Conservation (phyloP, 2,329 filamentous ascomycete species). For the Conoideocrella luteorostrata region DNA sequence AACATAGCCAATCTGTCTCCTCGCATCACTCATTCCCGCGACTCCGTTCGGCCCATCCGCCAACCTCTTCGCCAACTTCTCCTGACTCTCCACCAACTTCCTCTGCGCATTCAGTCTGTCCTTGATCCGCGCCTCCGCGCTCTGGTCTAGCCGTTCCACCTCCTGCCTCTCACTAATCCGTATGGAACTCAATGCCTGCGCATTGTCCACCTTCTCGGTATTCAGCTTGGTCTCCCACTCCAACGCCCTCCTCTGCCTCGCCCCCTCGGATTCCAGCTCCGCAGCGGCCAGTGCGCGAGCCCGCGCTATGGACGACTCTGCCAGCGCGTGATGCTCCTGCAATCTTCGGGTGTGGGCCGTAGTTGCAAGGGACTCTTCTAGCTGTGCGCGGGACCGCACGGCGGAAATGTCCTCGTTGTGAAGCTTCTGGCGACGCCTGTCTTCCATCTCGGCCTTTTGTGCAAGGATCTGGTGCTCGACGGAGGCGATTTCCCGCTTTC, state of each 20-base stretch:
- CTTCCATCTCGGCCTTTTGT: slow-evolving; percentile 45
- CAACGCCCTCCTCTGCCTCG: slow-evolving; percentile 36
- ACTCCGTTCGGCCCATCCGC: slow-evolving; percentile 29
- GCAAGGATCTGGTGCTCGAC: slow-evolving; percentile 45
- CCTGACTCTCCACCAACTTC: slow-evolving; percentile 44
- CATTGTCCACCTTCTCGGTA: slow-evolving; percentile 39
- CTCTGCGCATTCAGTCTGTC: slow-evolving; percentile 43
- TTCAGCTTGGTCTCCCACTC: slow-evolving; percentile 43
- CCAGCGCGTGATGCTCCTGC: slow-evolving; percentile 40
- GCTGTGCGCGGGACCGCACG: slow-evolving; percentile 36
- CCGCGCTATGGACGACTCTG: slow-evolving; percentile 38
- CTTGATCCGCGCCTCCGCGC: slow-evolving; percentile 38
- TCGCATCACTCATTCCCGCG: slow-evolving; percentile 16
- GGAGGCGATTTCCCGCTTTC: slow-evolving; percentile 44
- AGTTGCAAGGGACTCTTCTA: slow-evolving; percentile 36
- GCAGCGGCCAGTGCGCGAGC: slow-evolving; percentile 38
- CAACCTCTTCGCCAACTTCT: slow-evolving; percentile 34
- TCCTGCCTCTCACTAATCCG: slow-evolving; percentile 45
- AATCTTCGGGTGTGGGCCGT: slow-evolving; percentile 29
- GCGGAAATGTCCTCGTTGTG: slow-evolving; percentile 39
- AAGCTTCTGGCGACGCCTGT: slow-evolving; percentile 39
- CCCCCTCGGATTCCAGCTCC: slow-evolving; percentile 39
- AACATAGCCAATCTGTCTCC: slow-evolving; percentile 51
- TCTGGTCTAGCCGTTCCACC: slow-evolving; percentile 40
- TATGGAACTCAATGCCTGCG: slow-evolving; percentile 43